phyloP scores from a whole-genome alignment of 164 flowering plant genomes.

The Piper betle region DNA sequence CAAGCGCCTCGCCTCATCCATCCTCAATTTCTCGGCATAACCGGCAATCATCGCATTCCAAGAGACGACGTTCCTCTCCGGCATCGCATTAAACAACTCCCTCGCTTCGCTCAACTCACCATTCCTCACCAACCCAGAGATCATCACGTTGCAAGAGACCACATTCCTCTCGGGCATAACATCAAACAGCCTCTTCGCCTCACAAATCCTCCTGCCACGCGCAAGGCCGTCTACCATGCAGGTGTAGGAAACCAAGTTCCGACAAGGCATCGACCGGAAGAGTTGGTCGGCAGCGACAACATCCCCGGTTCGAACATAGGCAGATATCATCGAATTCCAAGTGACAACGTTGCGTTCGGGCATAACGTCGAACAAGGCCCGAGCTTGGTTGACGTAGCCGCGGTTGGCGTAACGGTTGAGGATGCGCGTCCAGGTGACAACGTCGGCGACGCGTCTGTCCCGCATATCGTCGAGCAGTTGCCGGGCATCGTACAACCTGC shows the following conservation, averaged over 20 bases:
- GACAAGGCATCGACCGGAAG: slow-evolving; percentile 38
- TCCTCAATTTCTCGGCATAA: slow-evolving; percentile 25
- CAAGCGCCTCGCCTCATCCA: slow-evolving; percentile 35
- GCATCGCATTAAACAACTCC: slow-evolving; percentile 32
- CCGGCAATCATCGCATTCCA: slow-evolving; percentile 45
- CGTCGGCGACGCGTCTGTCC: too few species aligned
- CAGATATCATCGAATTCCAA: slow-evolving; percentile 10
- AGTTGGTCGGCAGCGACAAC: slow-evolving; percentile 26
- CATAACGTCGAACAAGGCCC: too few species aligned
- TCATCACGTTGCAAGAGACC: slow-evolving; percentile 49
- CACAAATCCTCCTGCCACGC: slow-evolving; percentile 10
- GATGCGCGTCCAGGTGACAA: too few species aligned
- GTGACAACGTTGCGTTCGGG: too few species aligned
- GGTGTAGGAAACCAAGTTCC: slow-evolving; percentile 51
- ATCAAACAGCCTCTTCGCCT: slow-evolving; percentile 31
- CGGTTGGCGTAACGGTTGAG: too few species aligned
- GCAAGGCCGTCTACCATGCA: slow-evolving; percentile 35
- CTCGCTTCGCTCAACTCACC: slow-evolving; percentile 36
- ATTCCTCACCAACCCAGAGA: slow-evolving; percentile 33
- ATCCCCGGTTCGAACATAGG: slow-evolving; percentile 28
- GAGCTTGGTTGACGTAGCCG: too few species aligned
- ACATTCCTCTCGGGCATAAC: slow-evolving; percentile 44
- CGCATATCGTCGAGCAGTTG: too few species aligned
- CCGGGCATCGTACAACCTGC: too few species aligned
- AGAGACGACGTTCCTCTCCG: slow-evolving; percentile 24